Base-by-base conservation (phyloP, 495 filamentous ascomycete genomes). In the Evernia prunastri region DNA sequence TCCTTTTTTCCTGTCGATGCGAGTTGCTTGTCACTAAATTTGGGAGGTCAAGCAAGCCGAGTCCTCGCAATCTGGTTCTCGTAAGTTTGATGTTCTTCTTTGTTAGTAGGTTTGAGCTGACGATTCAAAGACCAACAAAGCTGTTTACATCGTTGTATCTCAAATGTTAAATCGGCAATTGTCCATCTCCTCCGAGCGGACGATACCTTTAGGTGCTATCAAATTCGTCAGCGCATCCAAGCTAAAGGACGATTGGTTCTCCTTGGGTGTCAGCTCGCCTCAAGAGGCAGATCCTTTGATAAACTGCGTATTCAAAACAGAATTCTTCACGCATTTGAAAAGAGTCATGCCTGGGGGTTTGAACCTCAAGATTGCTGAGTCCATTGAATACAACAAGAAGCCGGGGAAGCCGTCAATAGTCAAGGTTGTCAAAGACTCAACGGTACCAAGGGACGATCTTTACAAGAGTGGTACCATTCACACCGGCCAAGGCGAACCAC, bases 371-470 rank as follows among this genome's bases (percentile, higher is more conserved):
- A 89, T 98, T 63, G 84, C 78, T 20, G 86, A 92, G 37, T 82
- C 82, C 76, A 92, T 99, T 71, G 91, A 97, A 72, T 99, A 94
- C 74, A 91, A 92, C 70, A 99, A 97, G 83, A 99, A 99, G 78
- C 95, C 95, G 5, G 91, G 91, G 40, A 99, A 99, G 79, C 81
- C 89, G 70, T 86, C 90, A 51, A 69, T 82, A 4, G 86, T 99
- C 67, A 97, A 97, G 80, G 89, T 86, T 3, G 70, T 96, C 64
- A 96, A 96, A 75, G 95, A 99, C 71, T 84, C 89, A 8, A 81
- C 80, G 17, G 79, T 85, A n/a, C 75, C 79, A 33, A 73, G 83
- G 58, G 84, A 87, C 47, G 95, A 97, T 71, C 80, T 85, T 68
- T 99, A 99, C 80, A 99, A 99, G 82, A 95, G 90, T 67, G 86